Evolutionary conservation across 2,329 filamentous ascomycete species (phyloP).

Genomic region (Penicillium freii): DNA sequence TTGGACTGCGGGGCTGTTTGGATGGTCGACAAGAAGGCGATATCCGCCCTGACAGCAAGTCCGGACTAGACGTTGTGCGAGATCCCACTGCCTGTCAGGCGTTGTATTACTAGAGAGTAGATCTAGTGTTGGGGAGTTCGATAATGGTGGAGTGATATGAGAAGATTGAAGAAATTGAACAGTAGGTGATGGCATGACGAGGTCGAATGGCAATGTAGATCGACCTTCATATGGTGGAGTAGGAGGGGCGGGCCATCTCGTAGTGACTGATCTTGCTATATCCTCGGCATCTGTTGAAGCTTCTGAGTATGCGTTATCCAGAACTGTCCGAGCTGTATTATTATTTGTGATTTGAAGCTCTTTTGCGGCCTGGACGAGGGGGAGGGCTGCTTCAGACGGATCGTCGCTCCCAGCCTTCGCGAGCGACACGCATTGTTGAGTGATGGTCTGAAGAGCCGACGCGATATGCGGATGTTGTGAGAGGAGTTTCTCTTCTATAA

Average conservation of each 20-base stretch:
- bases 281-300: slow-evolving; percentile 7
- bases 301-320: slow-evolving; percentile 1
- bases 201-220: slow-evolving; percentile 16
- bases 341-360: not conserved
- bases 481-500: slow-evolving; percentile 20
- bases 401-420: slow-evolving; percentile 20
- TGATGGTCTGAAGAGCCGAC: slow-evolving; percentile 23
- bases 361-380: not conserved
- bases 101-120: slow-evolving; percentile 1
- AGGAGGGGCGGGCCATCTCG: slow-evolving; percentile 1
- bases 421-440: slow-evolving; percentile 25
- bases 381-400: not conserved
- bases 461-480: slow-evolving; percentile 18
- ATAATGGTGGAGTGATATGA: not conserved
- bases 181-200: slow-evolving; percentile 13
- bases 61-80: slow-evolving; percentile 24
- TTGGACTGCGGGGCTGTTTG: slow-evolving; percentile 11
- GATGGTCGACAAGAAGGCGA: slow-evolving; percentile 14
- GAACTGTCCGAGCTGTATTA: not conserved
- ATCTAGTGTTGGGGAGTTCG: not conserved
- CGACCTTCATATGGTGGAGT: slow-evolving; percentile 22
- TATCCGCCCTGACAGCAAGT: slow-evolving; percentile 25
- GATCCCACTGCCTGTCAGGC: slow-evolving; percentile 13
- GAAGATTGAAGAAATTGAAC: slow-evolving; percentile 3
- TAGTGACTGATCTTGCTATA: slow-evolving; percentile 1